phyloP scores from a whole-genome alignment of 1,284 basidiomycete genomes.

The Apiotrichum sp. region DNA sequence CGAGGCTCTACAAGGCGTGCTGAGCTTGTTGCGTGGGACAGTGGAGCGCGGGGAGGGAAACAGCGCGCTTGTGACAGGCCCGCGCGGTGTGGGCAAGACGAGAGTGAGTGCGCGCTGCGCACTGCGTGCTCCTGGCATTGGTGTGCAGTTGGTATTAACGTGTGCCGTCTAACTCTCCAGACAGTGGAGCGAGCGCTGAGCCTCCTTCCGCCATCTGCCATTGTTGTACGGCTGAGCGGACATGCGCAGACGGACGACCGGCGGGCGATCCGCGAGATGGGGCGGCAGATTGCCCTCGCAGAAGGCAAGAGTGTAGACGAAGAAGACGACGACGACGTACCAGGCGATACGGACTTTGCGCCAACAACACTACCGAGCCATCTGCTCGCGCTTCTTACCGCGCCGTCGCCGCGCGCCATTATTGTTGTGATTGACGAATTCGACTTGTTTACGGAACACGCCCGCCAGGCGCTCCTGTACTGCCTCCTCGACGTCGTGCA shows the following conservation, averaged over 20 bases:
- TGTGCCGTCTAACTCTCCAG: slow-evolving; percentile 16
- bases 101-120: slow-evolving; percentile 52
- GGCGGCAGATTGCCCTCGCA: slow-evolving; percentile 58
- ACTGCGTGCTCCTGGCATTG: too few species aligned
- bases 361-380: slow-evolving; percentile 60
- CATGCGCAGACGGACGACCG: slow-evolving; percentile 76
- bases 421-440: slow-evolving; percentile 81
- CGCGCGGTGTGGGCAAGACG: slow-evolving; percentile 76
- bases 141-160: too few species aligned
- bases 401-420: slow-evolving; percentile 70
- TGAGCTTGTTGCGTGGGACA: slow-evolving; percentile 63
- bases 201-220: slow-evolving; percentile 46
- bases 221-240: slow-evolving; percentile 77
- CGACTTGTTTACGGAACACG: slow-evolving; percentile 81
- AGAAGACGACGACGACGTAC: slow-evolving; percentile 45
- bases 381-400: slow-evolving; percentile 69
- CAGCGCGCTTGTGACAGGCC: slow-evolving; percentile 76
- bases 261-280: slow-evolving; percentile 86
- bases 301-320: slow-evolving; percentile 41
- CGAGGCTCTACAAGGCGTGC: slow-evolving; percentile 48
- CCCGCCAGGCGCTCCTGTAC: slow-evolving; percentile 79
- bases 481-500: slow-evolving; percentile 61
- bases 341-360: slow-evolving; percentile 40
- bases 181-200: slow-evolving; percentile 36
- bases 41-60: slow-evolving; percentile 77